Evolutionary conservation across 2,329 filamentous ascomycete species (phyloP).

Genomic region (Sphaerulina vaccinii): DNA sequence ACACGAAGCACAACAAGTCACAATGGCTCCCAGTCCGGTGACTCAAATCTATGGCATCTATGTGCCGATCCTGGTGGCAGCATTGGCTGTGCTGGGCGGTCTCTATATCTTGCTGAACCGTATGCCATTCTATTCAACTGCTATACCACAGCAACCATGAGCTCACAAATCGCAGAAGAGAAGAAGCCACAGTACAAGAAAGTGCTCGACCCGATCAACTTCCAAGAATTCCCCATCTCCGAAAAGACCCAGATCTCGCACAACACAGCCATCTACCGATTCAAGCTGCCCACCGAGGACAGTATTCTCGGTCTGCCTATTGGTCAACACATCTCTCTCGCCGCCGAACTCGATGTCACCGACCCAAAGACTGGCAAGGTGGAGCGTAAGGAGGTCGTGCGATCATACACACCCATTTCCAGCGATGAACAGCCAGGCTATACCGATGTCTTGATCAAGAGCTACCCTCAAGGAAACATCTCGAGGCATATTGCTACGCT

Average conservation of each 20-base stretch:
- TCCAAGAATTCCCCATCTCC: conserved; percentile 89
- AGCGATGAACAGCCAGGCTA: conserved; percentile 85
- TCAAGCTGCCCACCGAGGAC: conserved; percentile 72
- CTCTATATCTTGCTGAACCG: conserved; percentile 20
- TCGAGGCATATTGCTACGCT: conserved; percentile 86
- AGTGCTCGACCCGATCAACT: conserved; percentile 80
- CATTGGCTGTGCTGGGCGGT: conserved; percentile 17
- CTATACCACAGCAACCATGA: background rate
- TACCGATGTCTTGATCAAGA: conserved; percentile 97
- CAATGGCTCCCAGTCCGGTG: conserved; percentile 14
- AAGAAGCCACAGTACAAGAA: conserved; percentile 64
- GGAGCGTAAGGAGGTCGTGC: conserved; percentile 76
- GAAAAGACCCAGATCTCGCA: conserved; percentile 96
- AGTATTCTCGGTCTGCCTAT: conserved; percentile 93
- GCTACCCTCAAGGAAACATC: conserved; percentile 96
- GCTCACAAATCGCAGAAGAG: conserved; percentile 11
- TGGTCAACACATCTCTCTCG: conserved; percentile 97
- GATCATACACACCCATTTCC: conserved; percentile 89
- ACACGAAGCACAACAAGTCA: no score
- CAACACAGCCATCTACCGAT: conserved; percentile 99
- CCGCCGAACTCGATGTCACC: conserved; percentile 72
- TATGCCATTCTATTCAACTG: conserved; percentile 4
- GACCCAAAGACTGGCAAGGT: conserved; percentile 63
- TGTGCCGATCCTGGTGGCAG: conserved; percentile 15
- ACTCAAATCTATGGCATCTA: no score